Evolutionary conservation across 495 filamentous ascomycete genomes (phyloP), one percentile per base, ranked within the genome.

Genomic region (Penicillium antarcticum): DNA sequence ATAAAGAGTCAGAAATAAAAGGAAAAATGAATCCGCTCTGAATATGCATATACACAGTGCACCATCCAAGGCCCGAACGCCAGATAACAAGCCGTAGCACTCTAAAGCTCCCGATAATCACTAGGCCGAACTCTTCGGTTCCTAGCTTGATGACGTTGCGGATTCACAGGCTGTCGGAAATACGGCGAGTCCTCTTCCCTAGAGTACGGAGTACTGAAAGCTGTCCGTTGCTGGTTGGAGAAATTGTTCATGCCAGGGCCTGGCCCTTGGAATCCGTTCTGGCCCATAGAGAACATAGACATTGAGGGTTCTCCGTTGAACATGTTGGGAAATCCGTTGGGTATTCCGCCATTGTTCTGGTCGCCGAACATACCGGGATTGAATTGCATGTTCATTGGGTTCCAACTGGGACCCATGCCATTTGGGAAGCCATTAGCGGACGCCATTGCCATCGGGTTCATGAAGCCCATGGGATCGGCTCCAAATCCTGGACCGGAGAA

Each of bases 91-190:
- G 34, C 16, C 34, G 48, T 29, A 21, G 3, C 43, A 35, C 45
- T 80, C 66, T 29, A 92, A n/a, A 95, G 73, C 70, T 94, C 88
- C 37, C 85, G 78, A 55, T 92, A 97, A 70, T 98, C 95, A 63
- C 87, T 92, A 14, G 91, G 90, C 39, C 94, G 78, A 46, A 87
- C 83, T 54, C 86, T 74, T 52, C 88, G 83, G 52, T 89, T 84
- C 46, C 87, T 75, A 48, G 88, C 86, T 68, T 90, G 87, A 62
- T 95, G 88, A 48, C 94, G 84, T 62, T 96, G 91, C 10, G 91
- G 94, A 63, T 98, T 98, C 45, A 97, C 88, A 2, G 94, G 94
- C 63, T 95, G 92, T 17, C 94, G 85, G 69, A 97, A 94, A 69
- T 98, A 98, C 16, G 94, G 87, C 42, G 89, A 88, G 52, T 95